Conservation (phyloP, 768 basidiomycete genomes). For the Boletus subcaerulescens region DNA sequence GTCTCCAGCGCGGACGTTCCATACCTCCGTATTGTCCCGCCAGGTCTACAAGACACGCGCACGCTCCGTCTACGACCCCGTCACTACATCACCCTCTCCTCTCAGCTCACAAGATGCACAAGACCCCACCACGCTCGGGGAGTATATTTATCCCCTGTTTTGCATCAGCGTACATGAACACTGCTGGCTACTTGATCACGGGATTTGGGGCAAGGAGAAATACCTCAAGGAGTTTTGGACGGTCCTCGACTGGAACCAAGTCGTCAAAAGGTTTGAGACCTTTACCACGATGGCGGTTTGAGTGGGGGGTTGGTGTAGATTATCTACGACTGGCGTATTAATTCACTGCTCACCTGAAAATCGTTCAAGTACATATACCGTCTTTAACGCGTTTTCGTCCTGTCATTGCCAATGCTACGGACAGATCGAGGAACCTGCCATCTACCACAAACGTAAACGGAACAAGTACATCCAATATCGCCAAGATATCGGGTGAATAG, state of each 20-base stretch:
- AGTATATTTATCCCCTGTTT: conserved; percentile 68
- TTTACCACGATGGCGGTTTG: conserved; percentile 17
- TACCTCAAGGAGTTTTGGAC: conserved; percentile 85
- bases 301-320: conserved; percentile 1
- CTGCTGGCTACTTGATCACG: conserved; percentile 85
- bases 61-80: conserved; percentile 30
- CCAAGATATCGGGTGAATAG: too few species aligned
- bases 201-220: conserved; percentile 87
- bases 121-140: conserved; percentile 40
- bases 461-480: background rate
- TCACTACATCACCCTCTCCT: background rate
- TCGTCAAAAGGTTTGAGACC: conserved; percentile 34
- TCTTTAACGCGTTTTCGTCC: conserved; percentile 1
- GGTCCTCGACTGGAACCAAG: conserved; percentile 74
- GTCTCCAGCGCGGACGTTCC: conserved; percentile 30
- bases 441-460: background rate
- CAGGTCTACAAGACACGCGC: conserved; percentile 8
- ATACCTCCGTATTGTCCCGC: conserved; percentile 17
- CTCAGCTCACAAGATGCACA: conserved; percentile 17
- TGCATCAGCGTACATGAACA: conserved; percentile 82
- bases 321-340: conserved; percentile 11
- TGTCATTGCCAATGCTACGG: background rate
- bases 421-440: background rate
- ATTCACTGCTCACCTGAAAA: conserved; percentile 24
- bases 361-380: conserved; percentile 13